Conservation (phyloP, 306 rosid genomes). For the Prinsepia uniflora region DNA sequence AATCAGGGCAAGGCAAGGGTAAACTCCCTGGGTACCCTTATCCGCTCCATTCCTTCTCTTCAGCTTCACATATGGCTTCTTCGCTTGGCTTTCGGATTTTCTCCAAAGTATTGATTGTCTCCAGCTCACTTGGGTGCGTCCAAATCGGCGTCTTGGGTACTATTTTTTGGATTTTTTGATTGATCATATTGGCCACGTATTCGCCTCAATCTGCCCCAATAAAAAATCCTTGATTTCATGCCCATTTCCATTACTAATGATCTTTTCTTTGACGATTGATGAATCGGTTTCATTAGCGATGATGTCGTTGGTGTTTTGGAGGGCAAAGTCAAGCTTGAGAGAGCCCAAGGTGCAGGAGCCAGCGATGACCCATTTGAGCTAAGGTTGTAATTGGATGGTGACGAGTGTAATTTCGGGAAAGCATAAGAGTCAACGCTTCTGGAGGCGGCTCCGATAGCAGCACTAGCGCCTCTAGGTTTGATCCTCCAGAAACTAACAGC, state of each 20-base stretch:
- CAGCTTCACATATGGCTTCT: too few relatives aligned
- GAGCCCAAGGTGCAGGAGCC: constrained; percentile 51
- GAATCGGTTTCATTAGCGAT: background rate
- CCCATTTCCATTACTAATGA: background rate
- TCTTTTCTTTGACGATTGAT: constrained; percentile 10
- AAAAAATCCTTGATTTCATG: constrained; percentile 34
- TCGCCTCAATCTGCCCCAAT: constrained; percentile 56
- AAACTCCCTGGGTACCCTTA: too few relatives aligned
- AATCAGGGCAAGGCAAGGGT: too few relatives aligned
- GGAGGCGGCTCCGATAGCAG: background rate
- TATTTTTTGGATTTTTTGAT: constrained; percentile 51
- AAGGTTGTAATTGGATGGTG: background rate
- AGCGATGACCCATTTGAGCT: background rate
- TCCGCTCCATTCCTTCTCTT: too few relatives aligned
- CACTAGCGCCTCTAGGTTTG: constrained; percentile 15
- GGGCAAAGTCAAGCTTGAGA: constrained; percentile 39
- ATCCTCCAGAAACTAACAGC: constrained; percentile 48
- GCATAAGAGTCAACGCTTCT: constrained; percentile 18
- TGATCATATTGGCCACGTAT: constrained; percentile 75
- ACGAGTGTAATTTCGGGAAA: constrained; percentile 4
- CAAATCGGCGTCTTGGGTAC: constrained; percentile 44
- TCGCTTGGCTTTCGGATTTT: too few relatives aligned
- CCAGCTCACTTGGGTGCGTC: constrained; percentile 80
- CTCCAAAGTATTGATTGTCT: constrained; percentile 82
- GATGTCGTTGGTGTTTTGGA: background rate